Evolutionary conservation across 805 yeast genomes (phyloP), one percentile per base, ranked within the genome.

Genomic region (Maudiozyma bulderi): DNA sequence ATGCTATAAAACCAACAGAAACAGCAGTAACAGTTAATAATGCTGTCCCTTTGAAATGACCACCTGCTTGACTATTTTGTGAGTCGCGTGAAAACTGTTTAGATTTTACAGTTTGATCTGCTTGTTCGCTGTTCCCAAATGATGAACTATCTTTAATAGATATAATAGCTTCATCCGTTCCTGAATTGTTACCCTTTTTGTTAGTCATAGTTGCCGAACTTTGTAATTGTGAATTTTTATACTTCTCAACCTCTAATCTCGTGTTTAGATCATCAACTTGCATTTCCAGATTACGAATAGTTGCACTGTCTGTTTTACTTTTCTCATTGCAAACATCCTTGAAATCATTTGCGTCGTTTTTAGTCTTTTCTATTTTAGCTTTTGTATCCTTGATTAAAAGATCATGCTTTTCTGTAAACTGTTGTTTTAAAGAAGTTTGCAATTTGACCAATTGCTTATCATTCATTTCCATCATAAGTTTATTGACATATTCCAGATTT

Each of bases 201-300:
- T 20, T 20, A 20, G 26, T 20, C 26, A 20, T 20, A 20, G 26
- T 20, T 20, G 26, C 26, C 26, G 48, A 40, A 40, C 28, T 31
- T 13, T 42, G 35, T 11, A 42, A 47, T 45, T 56, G 57, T 15
- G 58, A 47, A 44, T 63, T 62, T 47, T 63, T 63, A 40, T 59
- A 61, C 34, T 55, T 62, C 45, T 66, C 69, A 1, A 65, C 69
- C 46, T 66, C 69, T 31, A 64, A 47, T 44, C 63, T 56, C 2
- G 68, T 62, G 32, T 60, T 61, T 8, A 65, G 47, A 50, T 63
- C 68, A 32, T 64, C 68, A 8, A 65, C 48, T 47, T 64, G 58
- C 47, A 55, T 57, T 43, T 56, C 56, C 33, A 65, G 51, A 11
- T 47, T 50, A 33, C 54, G 50, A 1, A 64, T 47, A 8, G 51